Conservation (phyloP, 2,329 filamentous ascomycete genomes). For the Ophiostoma sp. region DNA sequence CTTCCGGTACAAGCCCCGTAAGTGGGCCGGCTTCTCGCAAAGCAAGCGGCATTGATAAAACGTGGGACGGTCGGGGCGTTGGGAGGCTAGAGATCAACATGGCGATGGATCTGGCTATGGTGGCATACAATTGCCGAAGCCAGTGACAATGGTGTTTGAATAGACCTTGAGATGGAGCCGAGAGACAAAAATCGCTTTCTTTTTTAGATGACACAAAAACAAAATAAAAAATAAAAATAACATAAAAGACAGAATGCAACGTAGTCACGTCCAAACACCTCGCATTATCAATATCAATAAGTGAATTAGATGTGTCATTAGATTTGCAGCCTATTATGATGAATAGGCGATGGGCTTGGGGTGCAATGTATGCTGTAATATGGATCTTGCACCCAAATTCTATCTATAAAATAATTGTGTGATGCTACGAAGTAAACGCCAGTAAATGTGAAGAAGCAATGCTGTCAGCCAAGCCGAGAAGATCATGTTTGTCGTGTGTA, state of each 20-base stretch:
- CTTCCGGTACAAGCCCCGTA: neutral
- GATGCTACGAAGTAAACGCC: neutral
- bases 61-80: constrained; percentile 12
- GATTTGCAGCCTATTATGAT: neutral
- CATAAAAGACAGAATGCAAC: neutral
- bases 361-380: neutral
- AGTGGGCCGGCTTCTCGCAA: neutral
- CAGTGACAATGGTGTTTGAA: neutral
- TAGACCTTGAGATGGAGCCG: neutral
- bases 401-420: neutral
- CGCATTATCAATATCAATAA: neutral
- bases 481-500: neutral
- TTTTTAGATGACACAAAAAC: neutral
- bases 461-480: neutral
- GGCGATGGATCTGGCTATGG: neutral
- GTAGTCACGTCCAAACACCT: neutral
- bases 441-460: neutral
- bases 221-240: neutral
- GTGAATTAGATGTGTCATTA: neutral
- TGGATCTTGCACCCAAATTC: neutral
- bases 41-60: neutral
- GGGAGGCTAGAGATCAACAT: neutral
- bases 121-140: neutral
- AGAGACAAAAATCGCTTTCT: neutral
- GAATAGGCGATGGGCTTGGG: too few relatives aligned